Conservation (phyloP, 202 grass and related monocot genomes). For the Miscanthus sacchariflorus region DNA sequence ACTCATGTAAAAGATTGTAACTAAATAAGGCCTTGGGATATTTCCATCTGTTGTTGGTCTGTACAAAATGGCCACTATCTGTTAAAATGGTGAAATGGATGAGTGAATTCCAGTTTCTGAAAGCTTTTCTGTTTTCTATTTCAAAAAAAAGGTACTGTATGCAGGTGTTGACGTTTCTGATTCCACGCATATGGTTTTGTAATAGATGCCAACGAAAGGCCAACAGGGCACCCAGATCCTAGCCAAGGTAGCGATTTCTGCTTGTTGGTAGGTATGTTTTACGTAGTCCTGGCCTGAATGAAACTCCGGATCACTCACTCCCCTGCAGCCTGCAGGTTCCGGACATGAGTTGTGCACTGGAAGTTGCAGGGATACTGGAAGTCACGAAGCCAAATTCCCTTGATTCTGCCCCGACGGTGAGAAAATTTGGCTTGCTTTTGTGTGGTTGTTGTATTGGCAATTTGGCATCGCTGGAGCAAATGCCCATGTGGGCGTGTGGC, state of each 20-base stretch:
- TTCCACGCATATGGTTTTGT: conserved; percentile 24
- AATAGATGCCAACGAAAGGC: conserved; percentile 10
- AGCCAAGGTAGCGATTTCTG: background rate
- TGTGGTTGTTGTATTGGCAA: background rate
- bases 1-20: background rate
- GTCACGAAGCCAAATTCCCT: no score
- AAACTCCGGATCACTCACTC: background rate
- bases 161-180: conserved; percentile 11
- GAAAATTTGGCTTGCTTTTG: background rate
- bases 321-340: background rate
- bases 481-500: background rate
- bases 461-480: background rate
- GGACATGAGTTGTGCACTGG: background rate
- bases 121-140: background rate
- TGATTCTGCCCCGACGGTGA: no score
- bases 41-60: background rate
- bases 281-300: background rate
- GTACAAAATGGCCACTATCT: background rate
- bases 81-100: background rate
- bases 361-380: background rate
- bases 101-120: background rate
- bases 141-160: conserved; percentile 14
- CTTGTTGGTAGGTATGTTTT: background rate
- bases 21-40: background rate
- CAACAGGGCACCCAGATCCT: conserved; percentile 9